A percentile compares a stretch with the other conserved stretches of the same genome.
Conservation (phyloP, 108 stramenopile genomes). For the Nitzschia sp. region DNA sequence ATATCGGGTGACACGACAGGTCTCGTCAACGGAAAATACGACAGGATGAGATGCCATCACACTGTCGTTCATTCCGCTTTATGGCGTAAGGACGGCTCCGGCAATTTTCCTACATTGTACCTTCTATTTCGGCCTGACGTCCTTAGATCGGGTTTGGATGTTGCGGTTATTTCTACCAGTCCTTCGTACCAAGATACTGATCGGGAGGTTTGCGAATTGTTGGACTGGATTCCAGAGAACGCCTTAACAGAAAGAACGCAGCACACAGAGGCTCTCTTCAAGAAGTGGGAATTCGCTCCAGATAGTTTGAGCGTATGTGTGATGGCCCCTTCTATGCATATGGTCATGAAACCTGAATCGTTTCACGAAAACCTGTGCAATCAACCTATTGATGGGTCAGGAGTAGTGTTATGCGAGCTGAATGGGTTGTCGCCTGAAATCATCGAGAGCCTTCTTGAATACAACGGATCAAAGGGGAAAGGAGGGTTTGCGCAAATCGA, state of each 20-base stretch:
- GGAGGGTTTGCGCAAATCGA: constrained; percentile 27
- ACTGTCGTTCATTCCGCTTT: constrained; percentile 61
- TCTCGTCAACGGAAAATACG: constrained; percentile 40
- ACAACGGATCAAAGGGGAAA: constrained; percentile 4
- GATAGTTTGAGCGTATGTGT: constrained; percentile 34
- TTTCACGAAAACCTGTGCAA: constrained; percentile 34
- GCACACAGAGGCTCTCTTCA: constrained; percentile 38
- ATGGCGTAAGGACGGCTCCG: constrained; percentile 45
- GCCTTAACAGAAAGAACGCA: constrained; percentile 26
- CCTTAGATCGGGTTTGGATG: constrained; percentile 52
- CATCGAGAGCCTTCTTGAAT: constrained; percentile 40
- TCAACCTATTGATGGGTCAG: not conserved
- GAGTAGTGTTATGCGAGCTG: constrained; percentile 39
- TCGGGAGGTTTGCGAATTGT: constrained; percentile 46
- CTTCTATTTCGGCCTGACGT: constrained; percentile 62
- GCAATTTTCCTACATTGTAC: constrained; percentile 37
- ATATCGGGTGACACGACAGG: constrained; percentile 31
- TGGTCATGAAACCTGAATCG: constrained; percentile 9
- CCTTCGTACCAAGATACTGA: constrained; percentile 32
- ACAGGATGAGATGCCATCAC: constrained; percentile 43
- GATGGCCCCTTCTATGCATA: constrained; percentile 29
- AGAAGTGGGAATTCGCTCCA: constrained; percentile 31
- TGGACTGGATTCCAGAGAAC: constrained; percentile 70
- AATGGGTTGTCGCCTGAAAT: constrained; percentile 36
- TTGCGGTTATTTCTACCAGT: constrained; percentile 56